Conservation (phyloP, 2,329 filamentous ascomycete species). For the Aotearoamyces nothofagi region DNA sequence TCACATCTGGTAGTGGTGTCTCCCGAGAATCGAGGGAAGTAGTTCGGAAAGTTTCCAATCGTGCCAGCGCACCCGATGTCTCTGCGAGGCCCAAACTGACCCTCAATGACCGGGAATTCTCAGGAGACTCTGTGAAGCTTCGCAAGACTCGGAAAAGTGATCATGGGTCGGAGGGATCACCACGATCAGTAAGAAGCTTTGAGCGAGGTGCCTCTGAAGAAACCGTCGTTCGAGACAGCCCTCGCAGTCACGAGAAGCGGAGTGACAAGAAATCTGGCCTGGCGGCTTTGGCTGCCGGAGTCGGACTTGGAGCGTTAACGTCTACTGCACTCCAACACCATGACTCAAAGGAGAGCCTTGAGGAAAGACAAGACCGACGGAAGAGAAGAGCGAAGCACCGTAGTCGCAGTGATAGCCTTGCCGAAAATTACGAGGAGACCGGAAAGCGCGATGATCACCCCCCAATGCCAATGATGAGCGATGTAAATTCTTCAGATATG, state of each 20-base stretch:
- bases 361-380: slow-evolving; percentile 27
- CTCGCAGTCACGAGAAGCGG: slow-evolving; percentile 22
- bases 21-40: slow-evolving; percentile 34
- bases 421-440: slow-evolving; percentile 33
- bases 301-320: slow-evolving; percentile 38
- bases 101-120: slow-evolving; percentile 39
- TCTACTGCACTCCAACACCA: slow-evolving; percentile 47
- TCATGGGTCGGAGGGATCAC: slow-evolving; percentile 10
- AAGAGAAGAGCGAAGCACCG: slow-evolving; percentile 26
- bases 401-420: slow-evolving; percentile 27
- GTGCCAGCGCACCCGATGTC: slow-evolving; percentile 17
- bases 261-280: slow-evolving; percentile 13
- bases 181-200: slow-evolving; percentile 14
- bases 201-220: slow-evolving; percentile 29
- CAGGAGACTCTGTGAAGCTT: slow-evolving; percentile 34
- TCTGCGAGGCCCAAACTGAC: slow-evolving; percentile 42
- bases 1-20: slow-evolving; percentile 36
- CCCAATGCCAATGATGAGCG: slow-evolving; percentile 79
- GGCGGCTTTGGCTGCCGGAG: slow-evolving; percentile 14
- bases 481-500: slow-evolving; percentile 71
- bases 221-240: slow-evolving; percentile 32
- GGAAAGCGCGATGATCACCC: slow-evolving; percentile 45
- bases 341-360: slow-evolving; percentile 44
- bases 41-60: slow-evolving; percentile 23
- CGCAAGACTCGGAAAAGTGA: slow-evolving; percentile 36